Conservation (phyloP, 805 yeast genomes). For the Candida ponderosae region DNA sequence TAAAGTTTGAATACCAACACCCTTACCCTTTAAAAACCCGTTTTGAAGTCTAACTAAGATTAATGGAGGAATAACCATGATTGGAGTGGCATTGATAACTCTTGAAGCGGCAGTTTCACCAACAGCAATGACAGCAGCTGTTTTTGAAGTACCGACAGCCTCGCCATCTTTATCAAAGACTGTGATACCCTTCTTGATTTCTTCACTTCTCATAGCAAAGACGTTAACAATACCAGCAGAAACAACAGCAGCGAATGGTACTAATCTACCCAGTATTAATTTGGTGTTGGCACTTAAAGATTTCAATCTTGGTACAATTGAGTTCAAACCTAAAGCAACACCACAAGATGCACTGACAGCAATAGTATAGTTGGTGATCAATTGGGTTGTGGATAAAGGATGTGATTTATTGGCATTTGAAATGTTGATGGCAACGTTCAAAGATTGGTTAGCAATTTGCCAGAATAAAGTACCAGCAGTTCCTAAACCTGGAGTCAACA, state of each 20-base stretch:
- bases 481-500: slow-evolving; percentile 92
- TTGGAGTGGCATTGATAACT: slow-evolving; percentile 93
- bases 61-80: slow-evolving; percentile 95
- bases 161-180: slow-evolving; percentile 63
- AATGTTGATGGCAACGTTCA: slow-evolving; percentile 94
- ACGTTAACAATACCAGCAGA: slow-evolving; percentile 95
- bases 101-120: slow-evolving; percentile 96
- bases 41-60: slow-evolving; percentile 71
- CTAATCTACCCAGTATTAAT: slow-evolving; percentile 72
- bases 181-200: slow-evolving; percentile 75
- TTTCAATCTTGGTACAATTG: slow-evolving; percentile 81
- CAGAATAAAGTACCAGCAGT: slow-evolving; percentile 89
- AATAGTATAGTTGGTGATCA: slow-evolving; percentile 69
- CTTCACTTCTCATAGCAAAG: slow-evolving; percentile 94
- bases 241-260: slow-evolving; percentile 98
- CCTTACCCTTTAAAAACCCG: slow-evolving; percentile 58
- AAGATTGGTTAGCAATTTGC: slow-evolving; percentile 96
- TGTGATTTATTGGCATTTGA: slow-evolving; percentile 95
- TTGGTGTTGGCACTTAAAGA: slow-evolving; percentile 62
- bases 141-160: slow-evolving; percentile 65
- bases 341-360: slow-evolving; percentile 95
- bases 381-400: slow-evolving; percentile 73
- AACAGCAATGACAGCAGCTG: slow-evolving; percentile 88
- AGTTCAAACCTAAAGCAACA: slow-evolving; percentile 89
- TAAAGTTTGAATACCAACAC: slow-evolving; percentile 53